Conservation (phyloP, 345 rosid genomes). For the Rhodamnia argentea region DNA sequence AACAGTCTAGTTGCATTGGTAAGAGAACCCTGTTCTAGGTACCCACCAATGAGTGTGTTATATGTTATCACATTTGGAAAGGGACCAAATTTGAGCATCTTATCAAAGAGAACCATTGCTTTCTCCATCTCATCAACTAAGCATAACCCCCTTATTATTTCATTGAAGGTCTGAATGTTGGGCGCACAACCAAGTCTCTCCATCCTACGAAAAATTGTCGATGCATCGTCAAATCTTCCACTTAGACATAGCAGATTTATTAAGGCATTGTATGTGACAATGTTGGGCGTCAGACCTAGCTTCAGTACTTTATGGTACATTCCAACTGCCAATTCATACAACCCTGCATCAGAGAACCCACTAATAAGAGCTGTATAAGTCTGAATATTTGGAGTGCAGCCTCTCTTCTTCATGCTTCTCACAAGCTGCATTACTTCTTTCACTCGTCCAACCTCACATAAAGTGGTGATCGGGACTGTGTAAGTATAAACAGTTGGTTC, state of each 20-base stretch:
- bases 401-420: constrained; percentile 27
- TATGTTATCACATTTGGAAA: constrained; percentile 39
- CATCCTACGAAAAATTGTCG: constrained; percentile 39
- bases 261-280: constrained; percentile 43
- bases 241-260: constrained; percentile 32
- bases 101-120: constrained; percentile 37
- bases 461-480: constrained; percentile 37
- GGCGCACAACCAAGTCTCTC: constrained; percentile 16
- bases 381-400: constrained; percentile 43
- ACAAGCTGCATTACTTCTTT: constrained; percentile 38
- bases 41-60: constrained; percentile 37
- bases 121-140: constrained; percentile 27
- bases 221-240: constrained; percentile 25
- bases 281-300: constrained; percentile 36
- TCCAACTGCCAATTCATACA: constrained; percentile 46
- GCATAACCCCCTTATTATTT: constrained; percentile 32
- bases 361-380: constrained; percentile 48
- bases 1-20: constrained; percentile 37
- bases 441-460: constrained; percentile 43
- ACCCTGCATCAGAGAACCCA: constrained; percentile 31
- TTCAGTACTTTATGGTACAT: constrained; percentile 46
- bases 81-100: constrained; percentile 38
- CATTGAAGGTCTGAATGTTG: constrained; percentile 35
- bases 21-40: constrained; percentile 25
- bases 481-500: constrained; percentile 42